Percentiles rank a stretch among this genome's conserved stretches.
phyloP scores from a whole-genome alignment of 768 basidiomycete species.

The Boletus tomentosulus region DNA sequence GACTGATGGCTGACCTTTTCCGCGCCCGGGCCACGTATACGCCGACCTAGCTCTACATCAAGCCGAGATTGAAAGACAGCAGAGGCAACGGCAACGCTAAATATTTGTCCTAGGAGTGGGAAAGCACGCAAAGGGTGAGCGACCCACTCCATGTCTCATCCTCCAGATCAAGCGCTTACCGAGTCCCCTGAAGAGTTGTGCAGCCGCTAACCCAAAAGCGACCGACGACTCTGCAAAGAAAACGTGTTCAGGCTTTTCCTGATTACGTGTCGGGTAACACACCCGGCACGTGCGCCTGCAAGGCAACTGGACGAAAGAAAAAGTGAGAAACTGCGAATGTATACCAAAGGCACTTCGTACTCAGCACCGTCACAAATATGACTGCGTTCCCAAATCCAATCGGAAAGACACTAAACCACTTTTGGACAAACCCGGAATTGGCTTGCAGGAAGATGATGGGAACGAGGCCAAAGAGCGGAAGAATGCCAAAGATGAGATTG shows the following conservation, averaged over 20 bases:
- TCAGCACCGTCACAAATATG: constrained; percentile 9
- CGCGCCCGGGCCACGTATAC: constrained; percentile 6
- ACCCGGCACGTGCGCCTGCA: constrained; percentile 12
- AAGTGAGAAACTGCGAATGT: neutral
- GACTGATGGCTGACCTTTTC: constrained; percentile 6
- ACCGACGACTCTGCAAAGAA: constrained; percentile 3
- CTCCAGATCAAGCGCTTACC: constrained; percentile 1
- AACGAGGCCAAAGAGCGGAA: too few species aligned
- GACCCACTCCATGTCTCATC: too few species aligned
- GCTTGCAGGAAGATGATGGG: too few species aligned
- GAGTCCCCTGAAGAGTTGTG: constrained; percentile 11
- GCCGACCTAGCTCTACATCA: constrained; percentile 7
- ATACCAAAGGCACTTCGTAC: neutral
- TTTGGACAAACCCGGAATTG: too few species aligned
- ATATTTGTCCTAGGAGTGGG: constrained; percentile 7
- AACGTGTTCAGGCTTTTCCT: neutral
- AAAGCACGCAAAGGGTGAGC: too few species aligned
- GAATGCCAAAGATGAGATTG: too few species aligned
- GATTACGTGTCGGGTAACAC: neutral
- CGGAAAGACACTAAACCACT: constrained; percentile 6
- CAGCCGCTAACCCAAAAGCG: neutral
- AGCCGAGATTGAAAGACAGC: constrained; percentile 16
- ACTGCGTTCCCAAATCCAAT: constrained; percentile 15
- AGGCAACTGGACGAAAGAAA: constrained; percentile 5
- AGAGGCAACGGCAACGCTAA: constrained; percentile 11